These are phyloP conservation scores for Takakia lepidozioides DNA, from an alignment of 225 moss, liverwort and hornwort genomes.

Conservation along the genomic window DNA sequence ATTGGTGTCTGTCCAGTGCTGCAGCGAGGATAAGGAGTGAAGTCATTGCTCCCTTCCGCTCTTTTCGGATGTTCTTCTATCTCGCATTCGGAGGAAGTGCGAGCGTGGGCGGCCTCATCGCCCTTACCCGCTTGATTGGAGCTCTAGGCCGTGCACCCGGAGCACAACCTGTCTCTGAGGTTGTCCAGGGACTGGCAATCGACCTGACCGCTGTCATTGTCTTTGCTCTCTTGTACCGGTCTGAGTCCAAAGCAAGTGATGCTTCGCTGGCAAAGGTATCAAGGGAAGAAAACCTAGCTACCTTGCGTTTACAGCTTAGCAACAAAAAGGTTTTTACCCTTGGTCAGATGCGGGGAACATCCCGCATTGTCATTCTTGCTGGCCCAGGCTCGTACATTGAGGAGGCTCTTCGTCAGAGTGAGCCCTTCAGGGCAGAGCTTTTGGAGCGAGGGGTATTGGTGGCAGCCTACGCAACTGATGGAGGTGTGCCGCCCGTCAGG, in stretches of 20 bases:
- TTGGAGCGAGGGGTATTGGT: constrained; percentile 85
- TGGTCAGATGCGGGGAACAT: constrained; percentile 65
- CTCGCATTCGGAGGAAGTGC: constrained; percentile 84
- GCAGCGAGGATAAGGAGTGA: constrained; percentile 92
- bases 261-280: constrained; percentile 63
- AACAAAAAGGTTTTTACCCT: constrained; percentile 70
- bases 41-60: constrained; percentile 84
- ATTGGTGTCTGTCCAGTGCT: constrained; percentile 41
- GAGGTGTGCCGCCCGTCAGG: constrained; percentile 17
- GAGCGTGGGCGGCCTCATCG: constrained; percentile 65
- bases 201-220: constrained; percentile 69
- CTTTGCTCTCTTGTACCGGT: constrained; percentile 74
- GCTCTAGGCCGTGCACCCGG: constrained; percentile 64
- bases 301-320: constrained; percentile 70
- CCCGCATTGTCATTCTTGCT: constrained; percentile 80
- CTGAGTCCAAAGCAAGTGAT: constrained; percentile 68
- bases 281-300: constrained; percentile 79
- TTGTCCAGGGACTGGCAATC: constrained; percentile 73
- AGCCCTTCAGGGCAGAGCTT: constrained; percentile 51
- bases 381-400: constrained; percentile 59
- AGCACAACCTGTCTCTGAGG: constrained; percentile 49
- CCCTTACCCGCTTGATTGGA: constrained; percentile 59
- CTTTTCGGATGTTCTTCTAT: constrained; percentile 93
- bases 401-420: constrained; percentile 59
- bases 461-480: constrained; percentile 80